A percentile compares a stretch with the other conserved stretches of the same genome.
These are phyloP conservation scores for Tolypocladium pustulatum DNA, from an alignment of 2,329 filamentous ascomycete species.

Conservation along the genomic window DNA sequence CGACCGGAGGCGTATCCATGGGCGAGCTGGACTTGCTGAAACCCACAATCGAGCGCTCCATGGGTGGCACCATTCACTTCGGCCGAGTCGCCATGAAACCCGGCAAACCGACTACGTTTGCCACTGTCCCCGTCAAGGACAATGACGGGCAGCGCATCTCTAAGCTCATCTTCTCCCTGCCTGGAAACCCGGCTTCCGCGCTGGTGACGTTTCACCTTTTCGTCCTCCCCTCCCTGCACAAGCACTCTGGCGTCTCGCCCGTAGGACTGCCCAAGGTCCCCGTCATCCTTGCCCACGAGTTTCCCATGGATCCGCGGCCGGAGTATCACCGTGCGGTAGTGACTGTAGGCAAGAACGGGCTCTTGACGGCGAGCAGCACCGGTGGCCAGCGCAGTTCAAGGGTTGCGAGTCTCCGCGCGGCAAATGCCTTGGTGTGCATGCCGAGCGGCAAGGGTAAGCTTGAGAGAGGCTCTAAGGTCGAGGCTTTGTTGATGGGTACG, in stretches of 20 bases:
- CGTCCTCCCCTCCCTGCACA: slow-evolving; percentile 77
- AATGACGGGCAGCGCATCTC: slow-evolving; percentile 44
- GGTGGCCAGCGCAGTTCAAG: slow-evolving; percentile 82
- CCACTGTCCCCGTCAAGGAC: slow-evolving; percentile 64
- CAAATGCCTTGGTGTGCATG: slow-evolving; percentile 77
- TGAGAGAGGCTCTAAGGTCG: slow-evolving; percentile 57
- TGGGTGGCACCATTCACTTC: slow-evolving; percentile 92
- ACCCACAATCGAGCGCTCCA: slow-evolving; percentile 80
- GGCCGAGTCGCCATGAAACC: slow-evolving; percentile 97
- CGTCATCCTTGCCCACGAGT: slow-evolving; percentile 61
- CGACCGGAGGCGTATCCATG: slow-evolving; percentile 93
- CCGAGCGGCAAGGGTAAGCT: slow-evolving; percentile 54
- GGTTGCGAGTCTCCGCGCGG: slow-evolving; percentile 79
- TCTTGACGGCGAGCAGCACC: slow-evolving; percentile 67
- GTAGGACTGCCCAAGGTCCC: slow-evolving; percentile 62
- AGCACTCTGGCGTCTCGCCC: slow-evolving; percentile 57
- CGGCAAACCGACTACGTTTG: slow-evolving; percentile 94
- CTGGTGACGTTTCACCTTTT: slow-evolving; percentile 92
- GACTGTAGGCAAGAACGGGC: slow-evolving; percentile 52
- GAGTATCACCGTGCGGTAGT: slow-evolving; percentile 89
- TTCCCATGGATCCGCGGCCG: slow-evolving; percentile 65
- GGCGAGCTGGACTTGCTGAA: slow-evolving; percentile 95
- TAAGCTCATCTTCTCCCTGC: slow-evolving; percentile 78
- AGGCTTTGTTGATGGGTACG: slow-evolving; percentile 68
- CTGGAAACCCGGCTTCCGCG: slow-evolving; percentile 88